Percentiles rank a stretch among this genome's conserved stretches.
Evolutionary conservation across 768 basidiomycete species (phyloP).

Genomic region (Lactarius quietus): DNA sequence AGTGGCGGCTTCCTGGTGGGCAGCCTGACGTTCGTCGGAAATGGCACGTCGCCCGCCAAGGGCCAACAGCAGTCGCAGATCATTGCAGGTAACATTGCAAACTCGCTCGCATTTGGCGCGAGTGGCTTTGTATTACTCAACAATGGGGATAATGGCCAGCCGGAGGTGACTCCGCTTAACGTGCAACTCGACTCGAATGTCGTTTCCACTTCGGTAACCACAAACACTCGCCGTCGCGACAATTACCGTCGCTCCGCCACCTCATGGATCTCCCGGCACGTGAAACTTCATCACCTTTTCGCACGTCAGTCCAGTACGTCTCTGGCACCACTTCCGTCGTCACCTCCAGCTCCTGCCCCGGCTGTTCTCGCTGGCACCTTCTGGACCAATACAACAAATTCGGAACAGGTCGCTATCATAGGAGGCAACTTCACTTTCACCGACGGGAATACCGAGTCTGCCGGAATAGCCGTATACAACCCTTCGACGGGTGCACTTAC

Average conservation of each 20-base stretch:
- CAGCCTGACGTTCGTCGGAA: conserved; percentile 63
- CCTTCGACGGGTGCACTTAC: conserved; percentile 44
- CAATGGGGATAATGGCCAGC: conserved; percentile 52
- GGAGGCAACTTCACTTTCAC: conserved; percentile 87
- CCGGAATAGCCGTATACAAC: conserved; percentile 73
- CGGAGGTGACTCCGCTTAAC: conserved; percentile 58
- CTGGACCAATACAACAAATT: conserved; percentile 77
- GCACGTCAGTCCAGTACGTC: conserved; percentile 48
- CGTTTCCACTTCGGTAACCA: conserved; percentile 33
- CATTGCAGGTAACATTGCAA: conserved; percentile 62
- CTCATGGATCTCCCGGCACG: conserved; percentile 47
- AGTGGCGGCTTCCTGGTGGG: conserved; percentile 72
- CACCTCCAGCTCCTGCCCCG: conserved; percentile 60
- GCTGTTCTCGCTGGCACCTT: conserved; percentile 83
- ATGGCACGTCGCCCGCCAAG: conserved; percentile 50
- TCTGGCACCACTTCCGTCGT: conserved; percentile 51
- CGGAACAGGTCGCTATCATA: conserved; percentile 66
- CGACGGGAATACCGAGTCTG: conserved; percentile 36
- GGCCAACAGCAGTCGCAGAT: conserved; percentile 47
- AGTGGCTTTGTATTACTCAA: conserved; percentile 76
- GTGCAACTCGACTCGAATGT: conserved; percentile 48
- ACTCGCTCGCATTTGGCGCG: conserved; percentile 63
- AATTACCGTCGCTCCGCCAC: conserved; percentile 36
- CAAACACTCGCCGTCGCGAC: conserved; percentile 39
- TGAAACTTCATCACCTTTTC: conserved; percentile 44